These are phyloP conservation scores for Trichoderma brevicompactum DNA, from an alignment of 2,329 filamentous ascomycete species.

Conservation along the genomic window DNA sequence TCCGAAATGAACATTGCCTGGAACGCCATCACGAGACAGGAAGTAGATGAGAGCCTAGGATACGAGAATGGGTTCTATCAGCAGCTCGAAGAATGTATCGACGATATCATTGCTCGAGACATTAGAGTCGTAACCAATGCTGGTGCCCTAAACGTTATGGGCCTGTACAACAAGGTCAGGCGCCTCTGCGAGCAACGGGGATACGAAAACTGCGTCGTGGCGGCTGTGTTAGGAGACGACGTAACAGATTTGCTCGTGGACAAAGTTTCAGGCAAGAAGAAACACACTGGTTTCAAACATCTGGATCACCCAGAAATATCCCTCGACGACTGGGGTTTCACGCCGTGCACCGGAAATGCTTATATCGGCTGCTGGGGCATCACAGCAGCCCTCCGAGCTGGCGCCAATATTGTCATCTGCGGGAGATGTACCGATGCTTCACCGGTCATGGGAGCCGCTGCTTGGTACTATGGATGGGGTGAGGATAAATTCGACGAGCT, in stretches of 20 bases:
- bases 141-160: conserved; percentile 45
- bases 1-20: conserved; percentile 57
- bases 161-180: conserved; percentile 39
- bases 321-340: conserved; percentile 39
- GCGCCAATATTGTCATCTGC: conserved; percentile 55
- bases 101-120: conserved; percentile 41
- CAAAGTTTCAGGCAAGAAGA: conserved; percentile 28
- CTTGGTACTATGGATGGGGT: conserved; percentile 60
- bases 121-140: conserved; percentile 48
- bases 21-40: conserved; percentile 43
- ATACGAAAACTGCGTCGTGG: conserved; percentile 41
- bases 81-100: conserved; percentile 50
- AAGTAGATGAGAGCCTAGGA: conserved; percentile 40
- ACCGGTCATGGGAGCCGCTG: conserved; percentile 59
- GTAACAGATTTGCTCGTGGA: conserved; percentile 39
- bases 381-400: conserved; percentile 46
- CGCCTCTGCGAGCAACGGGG: conserved; percentile 40
- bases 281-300: conserved; percentile 33
- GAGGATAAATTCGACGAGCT: conserved; percentile 53
- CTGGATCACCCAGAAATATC: conserved; percentile 39
- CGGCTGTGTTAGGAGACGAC: conserved; percentile 47
- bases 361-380: conserved; percentile 58
- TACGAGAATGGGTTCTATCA: conserved; percentile 46
- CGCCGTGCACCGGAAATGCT: conserved; percentile 40
- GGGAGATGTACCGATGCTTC: conserved; percentile 55